A percentile compares a stretch with the other conserved stretches of the same genome.
phyloP scores from a whole-genome alignment of 2,329 filamentous ascomycete species.

The Cercospora zeae-maydis region DNA sequence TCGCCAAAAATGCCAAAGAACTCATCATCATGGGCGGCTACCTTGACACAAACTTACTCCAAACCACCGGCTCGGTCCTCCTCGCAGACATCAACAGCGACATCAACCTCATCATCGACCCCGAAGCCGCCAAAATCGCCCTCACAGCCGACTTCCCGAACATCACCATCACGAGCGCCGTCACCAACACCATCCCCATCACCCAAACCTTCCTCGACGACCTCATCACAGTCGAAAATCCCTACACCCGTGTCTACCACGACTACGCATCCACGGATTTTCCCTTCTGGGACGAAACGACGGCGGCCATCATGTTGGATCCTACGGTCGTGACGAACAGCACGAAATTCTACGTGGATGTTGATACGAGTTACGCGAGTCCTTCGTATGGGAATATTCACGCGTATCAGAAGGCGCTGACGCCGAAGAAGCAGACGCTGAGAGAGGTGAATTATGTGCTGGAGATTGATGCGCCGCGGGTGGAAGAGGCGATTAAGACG shows the following conservation, averaged over 20 bases:
- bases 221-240: constrained; percentile 38
- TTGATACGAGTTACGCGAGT: constrained; percentile 42
- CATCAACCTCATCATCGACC: constrained; percentile 53
- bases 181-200: constrained; percentile 48
- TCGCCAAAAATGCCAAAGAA: constrained; percentile 47
- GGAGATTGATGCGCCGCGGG: constrained; percentile 37
- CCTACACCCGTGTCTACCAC: constrained; percentile 41
- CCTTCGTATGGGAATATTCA: constrained; percentile 45
- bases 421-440: constrained; percentile 35
- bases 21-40: constrained; percentile 53
- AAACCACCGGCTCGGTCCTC: constrained; percentile 31
- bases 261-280: constrained; percentile 41
- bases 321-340: constrained; percentile 39
- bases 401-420: constrained; percentile 42
- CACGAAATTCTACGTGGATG: constrained; percentile 43
- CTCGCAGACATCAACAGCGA: constrained; percentile 34
- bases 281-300: constrained; percentile 49
- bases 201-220: constrained; percentile 41
- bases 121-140: constrained; percentile 50
- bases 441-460: constrained; percentile 43
- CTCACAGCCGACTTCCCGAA: constrained; percentile 48
- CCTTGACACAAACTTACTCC: constrained; percentile 40
- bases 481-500: constrained; percentile 40
- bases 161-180: constrained; percentile 46
- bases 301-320: constrained; percentile 42